Base-by-base conservation (phyloP, 2,329 filamentous ascomycete species). In the Pyrenophora seminiperda region DNA sequence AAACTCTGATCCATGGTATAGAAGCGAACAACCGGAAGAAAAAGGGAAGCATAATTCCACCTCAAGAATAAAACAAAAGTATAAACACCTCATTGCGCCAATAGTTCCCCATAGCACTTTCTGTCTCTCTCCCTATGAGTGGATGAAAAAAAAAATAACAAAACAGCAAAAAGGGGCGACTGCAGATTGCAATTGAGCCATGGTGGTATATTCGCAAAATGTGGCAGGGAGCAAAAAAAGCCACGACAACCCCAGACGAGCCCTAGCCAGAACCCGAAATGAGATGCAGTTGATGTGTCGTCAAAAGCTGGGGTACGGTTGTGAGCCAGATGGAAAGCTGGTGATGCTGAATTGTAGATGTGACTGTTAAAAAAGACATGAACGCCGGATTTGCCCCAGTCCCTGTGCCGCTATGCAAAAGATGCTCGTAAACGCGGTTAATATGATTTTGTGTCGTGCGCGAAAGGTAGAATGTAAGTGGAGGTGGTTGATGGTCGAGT, bases 361-460 rank as follows among this genome's bases (percentile, higher is more conserved):
- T 27, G 10, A 10, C 13, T 27, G 24, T 19, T 55, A 20, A 31
- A 30, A 30, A 14, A 61, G 53, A 36, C 50, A 57, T 49, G 36
- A 76, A 70, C 65, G 67, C 66, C 65, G 51, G 33, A 48, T 54
- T 46, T 27, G 24, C 24, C 52, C 58, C 58, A 50, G 51, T 46
- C 13, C 52, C 64, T 46, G 47, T 67, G 58, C 61, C 65, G 66
- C 62, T 70, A 72, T 72, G 68, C 68, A 70, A 9, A 27, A 27
- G 42, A 70, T 66, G 67, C 67, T 72, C 56, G 62, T 63, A 62
- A 70, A 66, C 54, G 62, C 60, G 58, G 57, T 59, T 48, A 56
- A 61, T 51, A 41, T 43, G 47, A 43, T 47, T 50, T 45, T 47
- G 50, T 54, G 47, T 53, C 51, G 49, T 58, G 43, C 47, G 43